A percentile compares a stretch with the other conserved stretches of the same genome.
Conservation (phyloP, 2,329 filamentous ascomycete species). For the Lecanicillium sp. region DNA sequence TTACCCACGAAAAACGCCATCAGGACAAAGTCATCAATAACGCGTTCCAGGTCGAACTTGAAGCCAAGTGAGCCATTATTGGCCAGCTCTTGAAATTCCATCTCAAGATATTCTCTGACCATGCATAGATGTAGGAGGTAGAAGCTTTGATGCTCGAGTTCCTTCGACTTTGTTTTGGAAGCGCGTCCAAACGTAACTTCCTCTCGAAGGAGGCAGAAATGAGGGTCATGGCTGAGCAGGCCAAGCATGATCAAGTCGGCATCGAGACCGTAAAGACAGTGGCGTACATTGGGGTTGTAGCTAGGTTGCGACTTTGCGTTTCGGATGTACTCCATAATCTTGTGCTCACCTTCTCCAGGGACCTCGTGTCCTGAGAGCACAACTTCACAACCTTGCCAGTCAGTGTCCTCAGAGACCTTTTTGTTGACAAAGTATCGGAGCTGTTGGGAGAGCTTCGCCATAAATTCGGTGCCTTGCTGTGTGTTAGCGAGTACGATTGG, state of each 20-base stretch:
- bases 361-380: conserved; percentile 97
- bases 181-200: conserved; percentile 95
- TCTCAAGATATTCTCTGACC: conserved; percentile 90
- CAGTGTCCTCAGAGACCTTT: conserved; percentile 91
- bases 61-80: conserved; percentile 64
- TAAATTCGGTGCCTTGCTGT: conserved; percentile 69
- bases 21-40: conserved; percentile 98
- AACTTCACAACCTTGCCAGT: conserved; percentile 96
- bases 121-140: conserved; percentile 96
- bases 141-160: conserved; percentile 97
- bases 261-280: conserved; percentile 95
- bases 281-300: conserved; percentile 88
- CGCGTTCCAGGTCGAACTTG: conserved; percentile 83
- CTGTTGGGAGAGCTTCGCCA: conserved; percentile 91
- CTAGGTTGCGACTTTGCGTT: conserved; percentile 91
- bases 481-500: not conserved
- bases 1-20: conserved; percentile 99
- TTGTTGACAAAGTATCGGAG: conserved; percentile 98
- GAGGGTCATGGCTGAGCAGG: conserved; percentile 91
- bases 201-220: conserved; percentile 94
- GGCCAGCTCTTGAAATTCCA: conserved; percentile 93
- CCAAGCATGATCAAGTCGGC: conserved; percentile 98
- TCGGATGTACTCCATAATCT: conserved; percentile 99
- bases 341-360: conserved; percentile 96
- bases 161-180: conserved; percentile 83